Evolutionary conservation across 2,329 filamentous ascomycete genomes (phyloP), one percentile per base, ranked within the genome.

Genomic region (Mollisia scopiformis): DNA sequence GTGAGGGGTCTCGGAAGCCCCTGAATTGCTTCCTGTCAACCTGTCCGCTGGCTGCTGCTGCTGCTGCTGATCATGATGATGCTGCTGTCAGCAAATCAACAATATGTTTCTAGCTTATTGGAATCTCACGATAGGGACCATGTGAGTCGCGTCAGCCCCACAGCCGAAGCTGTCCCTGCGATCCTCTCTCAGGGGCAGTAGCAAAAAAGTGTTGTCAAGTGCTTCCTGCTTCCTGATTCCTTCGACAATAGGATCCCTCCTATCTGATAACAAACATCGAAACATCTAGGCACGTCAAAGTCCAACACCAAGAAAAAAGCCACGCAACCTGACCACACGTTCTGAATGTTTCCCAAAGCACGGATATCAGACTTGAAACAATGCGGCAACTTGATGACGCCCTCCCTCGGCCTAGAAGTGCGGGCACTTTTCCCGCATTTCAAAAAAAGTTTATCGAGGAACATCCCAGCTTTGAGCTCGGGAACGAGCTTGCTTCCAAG

Each of bases 361-460:
- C 50, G 47, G 62, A 57, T 57, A 57, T 35, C 51, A 47, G 47
- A 59, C 57, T 51, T 65, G 63, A 65, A 65, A 65, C 63, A 30
- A 62, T 59, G 27, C 43, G 51, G 41, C 43, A 16, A 28, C 43
- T 16, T 23, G 23, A 28, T 27, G 8, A 47, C 23, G 23, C 51
- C 30, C 16, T 35, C 16, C 5, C 30, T 10, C 43, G 7, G 6
- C 30, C 30, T 13, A 33, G 30, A 41, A 27, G 51, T 13, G 33
- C 33, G 47, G 27, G 31, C 19, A 7, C n/a, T 14, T 39, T 54
- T 49, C 37, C 28, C 28, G 16, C 41, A 19, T 39, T 58, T 37
- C 14, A 25, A 39, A 51, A 53, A 58, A 51, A 23, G 37, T 43
- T 58, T 37, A 39, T 55, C 47, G 31, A 47, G 47, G 59, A 55